phyloP scores from a whole-genome alignment of 371 early-diverging fungal species.

The Mucor indicus region DNA sequence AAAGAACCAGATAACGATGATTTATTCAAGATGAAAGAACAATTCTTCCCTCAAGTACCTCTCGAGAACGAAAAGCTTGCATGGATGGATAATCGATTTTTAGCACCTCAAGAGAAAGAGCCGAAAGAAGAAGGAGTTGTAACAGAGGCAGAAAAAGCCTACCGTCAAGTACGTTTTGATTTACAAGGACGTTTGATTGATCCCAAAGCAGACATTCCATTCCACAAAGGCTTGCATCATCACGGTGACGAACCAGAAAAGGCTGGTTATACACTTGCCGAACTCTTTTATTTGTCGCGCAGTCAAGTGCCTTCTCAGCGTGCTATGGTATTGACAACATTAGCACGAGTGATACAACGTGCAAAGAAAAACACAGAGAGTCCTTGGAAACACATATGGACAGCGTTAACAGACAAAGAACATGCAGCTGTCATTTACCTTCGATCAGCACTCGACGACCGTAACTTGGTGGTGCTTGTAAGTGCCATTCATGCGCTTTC shows the following conservation, averaged over 20 bases:
- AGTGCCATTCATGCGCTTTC: constrained; percentile 53
- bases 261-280: constrained; percentile 86
- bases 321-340: constrained; percentile 62
- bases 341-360: constrained; percentile 60
- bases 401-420: constrained; percentile 35
- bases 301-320: constrained; percentile 85
- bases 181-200: constrained; percentile 71
- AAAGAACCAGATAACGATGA: constrained; percentile 44
- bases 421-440: constrained; percentile 47
- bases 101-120: constrained; percentile 4
- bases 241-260: constrained; percentile 83
- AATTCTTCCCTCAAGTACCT: constrained; percentile 55
- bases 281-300: constrained; percentile 76
- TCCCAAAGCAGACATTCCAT: constrained; percentile 50
- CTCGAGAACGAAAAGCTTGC: constrained; percentile 66
- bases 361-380: constrained; percentile 32
- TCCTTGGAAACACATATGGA: constrained; percentile 30
- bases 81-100: constrained; percentile 60
- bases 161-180: constrained; percentile 64
- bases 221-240: constrained; percentile 78
- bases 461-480: constrained; percentile 54
- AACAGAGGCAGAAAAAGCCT: constrained; percentile 23
- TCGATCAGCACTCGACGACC: constrained; percentile 66
- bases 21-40: constrained; percentile 49
- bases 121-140: constrained; percentile 1